These are phyloP conservation scores for Aspergillus diversus DNA, from an alignment of 495 filamentous ascomycete species.

Conservation along the genomic window DNA sequence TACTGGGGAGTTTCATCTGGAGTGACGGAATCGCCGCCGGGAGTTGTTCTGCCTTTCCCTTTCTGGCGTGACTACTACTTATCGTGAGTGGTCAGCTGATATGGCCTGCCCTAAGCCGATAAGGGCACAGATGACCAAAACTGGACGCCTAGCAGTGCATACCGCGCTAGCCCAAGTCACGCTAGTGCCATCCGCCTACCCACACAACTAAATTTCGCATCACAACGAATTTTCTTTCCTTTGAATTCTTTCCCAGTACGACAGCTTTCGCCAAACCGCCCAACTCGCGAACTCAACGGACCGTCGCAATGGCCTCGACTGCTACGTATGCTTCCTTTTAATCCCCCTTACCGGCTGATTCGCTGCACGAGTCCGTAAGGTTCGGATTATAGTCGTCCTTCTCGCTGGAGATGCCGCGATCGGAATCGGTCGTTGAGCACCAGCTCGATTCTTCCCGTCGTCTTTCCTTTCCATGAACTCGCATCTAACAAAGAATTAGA, in stretches of 20 bases:
- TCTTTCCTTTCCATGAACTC: slow-evolving; percentile 43
- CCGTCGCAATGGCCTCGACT: slow-evolving; percentile 54
- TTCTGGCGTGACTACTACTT: slow-evolving; percentile 5
- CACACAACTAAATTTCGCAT: slow-evolving; percentile 44
- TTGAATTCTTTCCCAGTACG: slow-evolving; percentile 38
- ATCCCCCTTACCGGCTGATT: slow-evolving; percentile 44
- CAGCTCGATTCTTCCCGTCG: slow-evolving; percentile 80
- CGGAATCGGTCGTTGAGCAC: slow-evolving; percentile 53
- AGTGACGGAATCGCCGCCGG: neutral
- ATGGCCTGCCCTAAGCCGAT: slow-evolving; percentile 34
- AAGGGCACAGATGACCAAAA: slow-evolving; percentile 28
- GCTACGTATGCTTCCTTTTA: slow-evolving; percentile 65
- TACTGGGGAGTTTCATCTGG: neutral
- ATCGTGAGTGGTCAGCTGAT: slow-evolving; percentile 18
- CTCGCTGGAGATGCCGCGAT: slow-evolving; percentile 69
- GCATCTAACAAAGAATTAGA: slow-evolving; percentile 40
- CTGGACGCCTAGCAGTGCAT: neutral
- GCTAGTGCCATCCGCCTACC: slow-evolving; percentile 28
- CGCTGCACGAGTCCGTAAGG: slow-evolving; percentile 54
- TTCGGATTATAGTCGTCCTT: slow-evolving; percentile 71
- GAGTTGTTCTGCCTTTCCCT: neutral
- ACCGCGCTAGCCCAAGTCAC: slow-evolving; percentile 20
- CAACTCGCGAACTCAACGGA: slow-evolving; percentile 45
- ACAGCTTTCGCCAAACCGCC: slow-evolving; percentile 46
- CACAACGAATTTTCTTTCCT: slow-evolving; percentile 28